Evolutionary conservation across 345 rosid genomes (phyloP).

Genomic region (Trapa incisa): DNA sequence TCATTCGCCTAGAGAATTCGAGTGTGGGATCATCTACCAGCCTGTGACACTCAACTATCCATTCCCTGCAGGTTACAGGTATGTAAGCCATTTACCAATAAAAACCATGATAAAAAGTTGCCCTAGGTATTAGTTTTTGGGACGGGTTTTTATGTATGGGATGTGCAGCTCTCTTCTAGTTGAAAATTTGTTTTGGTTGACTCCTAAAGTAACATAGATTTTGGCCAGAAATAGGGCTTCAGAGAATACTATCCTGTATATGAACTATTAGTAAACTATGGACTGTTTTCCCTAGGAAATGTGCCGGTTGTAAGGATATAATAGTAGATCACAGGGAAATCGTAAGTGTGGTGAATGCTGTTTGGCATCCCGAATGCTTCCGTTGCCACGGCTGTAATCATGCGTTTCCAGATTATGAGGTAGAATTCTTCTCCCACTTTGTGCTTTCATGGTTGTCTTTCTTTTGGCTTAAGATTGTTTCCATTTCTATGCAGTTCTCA

Average conservation of each 20-base stretch:
- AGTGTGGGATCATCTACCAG: conserved; percentile 27
- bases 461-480: not conserved
- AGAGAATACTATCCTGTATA: no score
- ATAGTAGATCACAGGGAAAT: conserved; percentile 86
- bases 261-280: no score
- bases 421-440: conserved; percentile 12
- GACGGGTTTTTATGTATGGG: not conserved
- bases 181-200: not conserved
- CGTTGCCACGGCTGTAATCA: conserved; percentile 65
- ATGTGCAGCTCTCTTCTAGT: not conserved
- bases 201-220: not conserved
- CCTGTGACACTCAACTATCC: conserved; percentile 32
- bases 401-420: conserved; percentile 87
- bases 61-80: conserved; percentile 66
- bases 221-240: no score
- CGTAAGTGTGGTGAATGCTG: conserved; percentile 58
- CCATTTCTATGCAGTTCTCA: conserved; percentile 43
- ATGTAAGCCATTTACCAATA: conserved; percentile 6
- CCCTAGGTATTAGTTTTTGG: not conserved
- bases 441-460: not conserved
- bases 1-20: conserved; percentile 13
- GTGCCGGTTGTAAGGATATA: conserved; percentile 80
- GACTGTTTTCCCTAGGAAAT: conserved; percentile 39
- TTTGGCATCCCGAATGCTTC: conserved; percentile 98
- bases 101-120: not conserved